Base-by-base conservation (phyloP, 2,329 filamentous ascomycete genomes). In the Aspergillus sp. region DNA sequence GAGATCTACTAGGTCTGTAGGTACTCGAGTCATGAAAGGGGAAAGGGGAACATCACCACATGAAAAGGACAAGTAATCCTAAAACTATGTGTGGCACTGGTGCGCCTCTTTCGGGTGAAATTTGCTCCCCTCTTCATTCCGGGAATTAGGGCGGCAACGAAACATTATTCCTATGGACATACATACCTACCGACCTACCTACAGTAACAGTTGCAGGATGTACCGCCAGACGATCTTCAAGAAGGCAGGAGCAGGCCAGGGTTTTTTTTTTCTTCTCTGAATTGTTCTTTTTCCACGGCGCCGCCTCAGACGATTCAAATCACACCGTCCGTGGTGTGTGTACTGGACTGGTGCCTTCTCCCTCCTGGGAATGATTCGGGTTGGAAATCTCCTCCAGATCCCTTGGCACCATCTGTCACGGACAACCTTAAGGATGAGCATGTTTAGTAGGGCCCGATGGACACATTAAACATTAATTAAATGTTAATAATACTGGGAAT, bases 331-430 rank as follows among this genome's bases (percentile, higher is more conserved):
- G 20, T 20, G 20, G 20, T 20, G 20, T 20, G 20, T 20, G 2
- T 2, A 22, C 22, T 22, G 22, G 3, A 22, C 22, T 22, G 22
- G 22, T 22, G 22, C 22, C 22, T 3, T 7, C 2, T 26, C 7
- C 26, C 26, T 29, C 7, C 26, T 29, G 26, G 26, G 26, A 29
- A 26, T 26, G 26, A 46, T 18, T 46, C 42, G 16, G 18, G 55
- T 54, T 52, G 49, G 62, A 46, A 56, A 56, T 55, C 51, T 18
- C 54, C 56, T 58, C 56, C 47, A 58, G 56, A 59, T 58, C 60
- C 65, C 63, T 66, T 67, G 64, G 63, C 66, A 50, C 65, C 67
- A 67, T 67, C 67, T 70, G 66, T 70, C 67, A 69, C 62, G 49
- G 61, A 63, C 63, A 68, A 67, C 63, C 62, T 65, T 65, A 67